Conservation (phyloP, 1,139 yeast species). For the Candida sojae region DNA sequence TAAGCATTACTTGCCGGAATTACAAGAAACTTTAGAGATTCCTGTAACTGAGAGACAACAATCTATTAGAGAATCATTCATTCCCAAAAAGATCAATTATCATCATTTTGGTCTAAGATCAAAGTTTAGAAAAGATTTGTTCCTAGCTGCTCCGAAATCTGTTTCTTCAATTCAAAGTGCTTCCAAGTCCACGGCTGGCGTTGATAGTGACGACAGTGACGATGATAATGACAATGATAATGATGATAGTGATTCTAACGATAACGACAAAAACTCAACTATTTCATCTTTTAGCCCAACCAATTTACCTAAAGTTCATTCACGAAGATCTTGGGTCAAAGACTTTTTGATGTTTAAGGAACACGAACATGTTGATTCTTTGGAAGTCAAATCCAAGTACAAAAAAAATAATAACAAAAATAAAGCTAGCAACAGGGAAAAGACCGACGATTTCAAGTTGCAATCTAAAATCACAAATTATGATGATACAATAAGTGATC, state of each 20-base stretch:
- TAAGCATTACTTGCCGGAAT: slow-evolving; percentile 13
- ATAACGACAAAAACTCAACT: background rate
- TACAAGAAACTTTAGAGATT: slow-evolving; percentile 14
- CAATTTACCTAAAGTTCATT: slow-evolving; percentile 8
- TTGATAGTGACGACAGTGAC: background rate
- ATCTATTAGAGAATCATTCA: slow-evolving; percentile 13
- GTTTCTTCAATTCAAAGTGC: background rate
- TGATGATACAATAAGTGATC: slow-evolving; percentile 24
- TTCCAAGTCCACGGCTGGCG: background rate
- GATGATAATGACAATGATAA: background rate
- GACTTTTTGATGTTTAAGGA: slow-evolving; percentile 17
- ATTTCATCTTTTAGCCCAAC: background rate
- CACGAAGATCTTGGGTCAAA: slow-evolving; percentile 19
- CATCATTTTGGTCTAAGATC: slow-evolving; percentile 9
- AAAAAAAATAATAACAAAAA: background rate
- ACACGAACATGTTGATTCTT: slow-evolving; percentile 2
- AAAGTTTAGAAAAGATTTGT: slow-evolving; percentile 8
- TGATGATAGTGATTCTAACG: background rate
- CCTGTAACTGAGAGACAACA: slow-evolving; percentile 13
- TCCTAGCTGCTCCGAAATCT: slow-evolving; percentile 1
- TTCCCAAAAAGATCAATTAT: slow-evolving; percentile 7
- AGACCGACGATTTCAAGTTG: slow-evolving; percentile 6
- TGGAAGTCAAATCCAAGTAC: background rate
- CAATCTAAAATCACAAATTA: slow-evolving; percentile 24
- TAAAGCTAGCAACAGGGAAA: background rate